Evolutionary conservation across 352 stramenopile genomes (phyloP), one percentile per base, ranked within the genome.

Genomic region (Phytophthora parvispora): DNA sequence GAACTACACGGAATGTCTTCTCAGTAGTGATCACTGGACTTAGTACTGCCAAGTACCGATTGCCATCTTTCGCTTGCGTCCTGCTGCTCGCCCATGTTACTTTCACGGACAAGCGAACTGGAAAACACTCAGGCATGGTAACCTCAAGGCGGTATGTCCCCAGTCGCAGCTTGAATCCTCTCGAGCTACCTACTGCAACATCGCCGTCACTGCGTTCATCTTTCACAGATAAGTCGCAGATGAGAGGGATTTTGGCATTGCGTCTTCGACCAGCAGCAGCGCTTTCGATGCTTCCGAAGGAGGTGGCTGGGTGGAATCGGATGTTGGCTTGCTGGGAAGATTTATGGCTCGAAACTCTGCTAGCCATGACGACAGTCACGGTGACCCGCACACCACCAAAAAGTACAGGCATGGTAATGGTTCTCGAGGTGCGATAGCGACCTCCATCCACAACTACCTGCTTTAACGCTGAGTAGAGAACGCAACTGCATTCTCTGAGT

Each of bases 381-480:
- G 84, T 76, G 31, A 91, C 67, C 16, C 57, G 66, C 8, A 89
- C 67, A 25, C 87, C 87, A 18, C 81, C 79, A 8, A 93, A 75
- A 6, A 93, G 61, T 12, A 93, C 81, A 0, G 83, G 85, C 38
- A 93, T 79, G 16, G 63, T 70, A 42, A 93, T 84, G 20, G 71
- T 90, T 27, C 59, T 73, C 2, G 81, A 78, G 3, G 77, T 67
- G 20, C 74, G 77, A 60, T 87, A 86, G 4, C 85, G 72, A n/a
- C 74, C 83, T 29, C 81, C 85, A 25, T 91, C 83, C 2, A 91
- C 85, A 2, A 93, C 72, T 5, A 93, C 74, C 32, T 90, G 87
- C 61, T 91, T 93, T 4, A 81, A 77, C 9, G 81, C 78, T 2
- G 85, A 93, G 53, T 91, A 93, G 9, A 89, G 59, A n/a, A 93